phyloP scores from a whole-genome alignment of 345 rosid genomes.

The Aquilaria sinensis region DNA sequence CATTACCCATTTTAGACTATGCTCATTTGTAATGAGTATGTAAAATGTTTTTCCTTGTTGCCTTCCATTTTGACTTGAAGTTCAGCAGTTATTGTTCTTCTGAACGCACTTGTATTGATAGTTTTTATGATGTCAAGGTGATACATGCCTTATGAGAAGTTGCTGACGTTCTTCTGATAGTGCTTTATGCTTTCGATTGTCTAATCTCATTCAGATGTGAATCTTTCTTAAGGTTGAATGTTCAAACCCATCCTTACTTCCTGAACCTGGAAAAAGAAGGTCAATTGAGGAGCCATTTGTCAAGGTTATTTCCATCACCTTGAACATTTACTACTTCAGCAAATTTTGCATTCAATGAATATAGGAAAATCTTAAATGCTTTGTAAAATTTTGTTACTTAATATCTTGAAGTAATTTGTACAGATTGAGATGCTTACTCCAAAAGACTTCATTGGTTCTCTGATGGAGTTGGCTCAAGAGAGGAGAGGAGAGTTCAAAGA shows the following conservation, averaged over 20 bases:
- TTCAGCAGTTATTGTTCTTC: too few relatives aligned
- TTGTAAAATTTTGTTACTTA: conserved; percentile 12
- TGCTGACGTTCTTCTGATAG: too few relatives aligned
- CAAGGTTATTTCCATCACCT: conserved; percentile 47
- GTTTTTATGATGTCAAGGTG: not conserved
- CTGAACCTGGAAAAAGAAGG: conserved; percentile 86
- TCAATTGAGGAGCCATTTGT: conserved; percentile 93
- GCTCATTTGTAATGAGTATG: too few relatives aligned
- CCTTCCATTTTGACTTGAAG: too few relatives aligned
- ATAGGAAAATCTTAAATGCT: not conserved
- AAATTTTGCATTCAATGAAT: not conserved
- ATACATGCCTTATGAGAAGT: not conserved
- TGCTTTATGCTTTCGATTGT: too few relatives aligned
- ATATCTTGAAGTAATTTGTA: conserved; percentile 16
- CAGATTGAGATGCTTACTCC: conserved; percentile 98
- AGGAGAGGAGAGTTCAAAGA: conserved; percentile 93
- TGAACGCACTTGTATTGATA: not conserved
- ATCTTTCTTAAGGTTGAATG: conserved; percentile 70
- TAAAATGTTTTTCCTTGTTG: too few relatives aligned
- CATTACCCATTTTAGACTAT: too few relatives aligned
- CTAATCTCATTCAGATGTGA: conserved; percentile 9
- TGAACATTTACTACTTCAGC: conserved; percentile 5
- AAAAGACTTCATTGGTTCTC: conserved; percentile 89
- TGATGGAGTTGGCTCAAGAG: conserved; percentile 98
- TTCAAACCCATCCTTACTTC: conserved; percentile 95